phyloP scores from a whole-genome alignment of 768 basidiomycete genomes.

The Cystofilobasidium bisporidii region DNA sequence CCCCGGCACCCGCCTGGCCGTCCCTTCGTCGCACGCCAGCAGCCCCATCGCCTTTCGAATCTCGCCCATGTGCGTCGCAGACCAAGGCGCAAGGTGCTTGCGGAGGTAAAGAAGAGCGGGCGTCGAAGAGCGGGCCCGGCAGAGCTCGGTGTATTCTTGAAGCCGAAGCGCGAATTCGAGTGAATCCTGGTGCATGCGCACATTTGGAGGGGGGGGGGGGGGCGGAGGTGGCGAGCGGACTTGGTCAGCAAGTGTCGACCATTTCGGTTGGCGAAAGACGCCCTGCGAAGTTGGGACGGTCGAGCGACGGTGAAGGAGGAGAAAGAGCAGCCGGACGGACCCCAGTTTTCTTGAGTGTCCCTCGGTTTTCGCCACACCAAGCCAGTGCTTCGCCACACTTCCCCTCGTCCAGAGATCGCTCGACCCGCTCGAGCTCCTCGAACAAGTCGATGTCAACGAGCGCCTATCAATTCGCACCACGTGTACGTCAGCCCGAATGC shows the following conservation, averaged over 20 bases:
- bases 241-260: too few relatives aligned
- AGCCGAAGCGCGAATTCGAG: slow-evolving; percentile 92
- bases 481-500: too few relatives aligned
- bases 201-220: too few relatives aligned
- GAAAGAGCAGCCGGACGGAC: slow-evolving; percentile 40
- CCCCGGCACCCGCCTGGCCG: slow-evolving; percentile 56
- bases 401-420: slow-evolving; percentile 60
- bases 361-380: slow-evolving; percentile 96
- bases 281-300: too few relatives aligned
- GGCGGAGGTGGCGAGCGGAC: not conserved
- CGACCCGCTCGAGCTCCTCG: slow-evolving; percentile 76
- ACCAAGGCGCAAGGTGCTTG: slow-evolving; percentile 68
- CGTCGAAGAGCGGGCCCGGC: slow-evolving; percentile 52
- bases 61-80: slow-evolving; percentile 63
- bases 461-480: slow-evolving; percentile 46
- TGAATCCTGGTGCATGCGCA: slow-evolving; percentile 64
- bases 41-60: slow-evolving; percentile 67
- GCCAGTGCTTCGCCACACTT: slow-evolving; percentile 80
- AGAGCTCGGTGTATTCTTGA: slow-evolving; percentile 92
- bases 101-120: slow-evolving; percentile 77
- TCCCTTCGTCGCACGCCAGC: slow-evolving; percentile 52
- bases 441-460: slow-evolving; percentile 88
- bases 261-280: too few relatives aligned
- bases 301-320: not conserved
- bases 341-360: slow-evolving; percentile 82